Conservation (phyloP, 805 yeast genomes). For the Ogataea saltuana region DNA sequence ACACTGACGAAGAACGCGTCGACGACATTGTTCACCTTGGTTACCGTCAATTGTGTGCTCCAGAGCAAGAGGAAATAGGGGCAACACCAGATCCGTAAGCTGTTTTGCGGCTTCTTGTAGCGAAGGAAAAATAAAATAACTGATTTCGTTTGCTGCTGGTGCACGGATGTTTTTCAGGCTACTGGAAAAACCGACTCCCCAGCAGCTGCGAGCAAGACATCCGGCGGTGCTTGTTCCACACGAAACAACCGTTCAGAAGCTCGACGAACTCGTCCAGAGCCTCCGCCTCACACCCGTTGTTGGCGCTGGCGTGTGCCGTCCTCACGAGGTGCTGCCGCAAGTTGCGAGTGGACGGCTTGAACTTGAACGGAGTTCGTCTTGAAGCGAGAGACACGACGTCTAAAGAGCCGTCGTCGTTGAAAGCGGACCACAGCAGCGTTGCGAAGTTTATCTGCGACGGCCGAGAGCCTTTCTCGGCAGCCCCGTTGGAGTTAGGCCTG, state of each 20-base stretch:
- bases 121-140: neutral
- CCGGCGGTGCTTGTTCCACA: conserved; percentile 40
- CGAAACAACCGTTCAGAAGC: conserved; percentile 33
- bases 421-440: conserved; percentile 40
- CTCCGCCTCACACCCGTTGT: conserved; percentile 1
- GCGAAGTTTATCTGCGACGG: conserved; percentile 8
- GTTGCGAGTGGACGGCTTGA: conserved; percentile 23
- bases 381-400: conserved; percentile 20
- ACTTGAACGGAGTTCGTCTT: conserved; percentile 21
- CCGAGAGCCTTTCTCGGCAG: conserved; percentile 41
- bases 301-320: conserved; percentile 5
- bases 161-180: conserved; percentile 8
- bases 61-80: no score
- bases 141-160: conserved; percentile 5
- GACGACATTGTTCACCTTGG: neutral
- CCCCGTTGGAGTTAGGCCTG: conserved; percentile 23
- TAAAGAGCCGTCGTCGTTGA: conserved; percentile 33
- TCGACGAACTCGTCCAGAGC: conserved; percentile 26
- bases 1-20: conserved; percentile 10
- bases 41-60: no score
- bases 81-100: no score
- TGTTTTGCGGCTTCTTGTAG: neutral
- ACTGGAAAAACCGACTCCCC: conserved; percentile 30
- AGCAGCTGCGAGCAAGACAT: conserved; percentile 31
- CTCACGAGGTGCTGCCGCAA: conserved; percentile 18